Evolutionary conservation across 2,329 filamentous ascomycete species (phyloP).

Genomic region (Trichoderma atrobrunneum): DNA sequence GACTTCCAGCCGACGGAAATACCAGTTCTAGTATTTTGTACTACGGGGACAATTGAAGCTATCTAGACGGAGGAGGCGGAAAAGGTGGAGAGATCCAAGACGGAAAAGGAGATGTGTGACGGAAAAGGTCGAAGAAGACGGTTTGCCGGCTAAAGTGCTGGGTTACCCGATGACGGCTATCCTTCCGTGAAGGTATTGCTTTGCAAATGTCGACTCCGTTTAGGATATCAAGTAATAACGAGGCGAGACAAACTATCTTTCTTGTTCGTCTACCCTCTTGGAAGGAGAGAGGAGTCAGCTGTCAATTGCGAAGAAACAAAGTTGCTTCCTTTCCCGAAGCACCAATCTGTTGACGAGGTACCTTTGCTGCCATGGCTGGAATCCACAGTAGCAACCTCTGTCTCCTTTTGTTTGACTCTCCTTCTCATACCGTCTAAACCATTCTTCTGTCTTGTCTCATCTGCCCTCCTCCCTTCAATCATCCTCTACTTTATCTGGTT

Average conservation of each 20-base stretch:
- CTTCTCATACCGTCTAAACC: not conserved
- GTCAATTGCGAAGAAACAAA: not conserved
- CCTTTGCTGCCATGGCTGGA: not conserved
- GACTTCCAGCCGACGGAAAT: slow-evolving; percentile 5
- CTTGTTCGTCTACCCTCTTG: not conserved
- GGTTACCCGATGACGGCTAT: not conserved
- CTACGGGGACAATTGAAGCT: not conserved
- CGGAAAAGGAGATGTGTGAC: slow-evolving; percentile 5
- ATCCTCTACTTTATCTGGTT: slow-evolving; percentile 8
- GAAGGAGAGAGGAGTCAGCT: not conserved
- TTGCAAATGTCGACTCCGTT: not conserved
- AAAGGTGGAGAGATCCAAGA: not conserved
- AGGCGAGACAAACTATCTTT: not conserved
- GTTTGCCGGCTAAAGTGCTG: slow-evolving; percentile 1
- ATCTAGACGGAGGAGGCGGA: not conserved
- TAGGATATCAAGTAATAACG: not conserved
- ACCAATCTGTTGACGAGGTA: not conserved
- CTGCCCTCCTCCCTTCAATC: not conserved
- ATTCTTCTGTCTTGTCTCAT: not conserved
- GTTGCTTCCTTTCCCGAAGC: not conserved
- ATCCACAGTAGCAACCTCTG: not conserved
- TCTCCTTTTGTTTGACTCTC: not conserved
- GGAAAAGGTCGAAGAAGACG: not conserved
- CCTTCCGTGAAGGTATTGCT: not conserved
- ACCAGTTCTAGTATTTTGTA: not conserved